Conservation (phyloP, 2,329 filamentous ascomycete species). For the Nannizziopsis barbatae region DNA sequence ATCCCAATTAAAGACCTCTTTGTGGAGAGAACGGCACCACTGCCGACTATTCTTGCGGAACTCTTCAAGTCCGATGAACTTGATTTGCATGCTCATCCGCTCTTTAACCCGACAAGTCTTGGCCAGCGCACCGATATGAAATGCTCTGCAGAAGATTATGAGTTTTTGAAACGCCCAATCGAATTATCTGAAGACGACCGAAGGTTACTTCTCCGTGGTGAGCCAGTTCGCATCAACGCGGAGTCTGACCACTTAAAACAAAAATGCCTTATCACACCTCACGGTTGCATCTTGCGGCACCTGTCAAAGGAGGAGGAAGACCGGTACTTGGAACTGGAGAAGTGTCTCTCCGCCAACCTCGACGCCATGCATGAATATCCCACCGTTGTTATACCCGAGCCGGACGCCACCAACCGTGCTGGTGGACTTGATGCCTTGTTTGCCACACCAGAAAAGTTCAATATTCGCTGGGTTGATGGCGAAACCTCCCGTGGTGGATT, state of each 20-base stretch:
- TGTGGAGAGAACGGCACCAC: conserved; percentile 28
- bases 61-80: conserved; percentile 30
- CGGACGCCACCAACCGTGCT: conserved; percentile 35
- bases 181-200: conserved; percentile 35
- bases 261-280: conserved; percentile 36
- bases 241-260: conserved; percentile 30
- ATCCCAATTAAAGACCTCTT: conserved; percentile 32
- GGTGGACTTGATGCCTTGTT: conserved; percentile 38
- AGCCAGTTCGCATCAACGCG: conserved; percentile 31
- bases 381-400: conserved; percentile 26
- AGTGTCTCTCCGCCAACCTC: conserved; percentile 23
- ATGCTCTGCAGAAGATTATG: conserved; percentile 31
- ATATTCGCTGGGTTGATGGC: conserved; percentile 35
- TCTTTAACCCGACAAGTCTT: conserved; percentile 34
- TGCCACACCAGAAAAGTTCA: conserved; percentile 36
- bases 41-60: conserved; percentile 31
- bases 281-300: conserved; percentile 36
- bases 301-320: conserved; percentile 37
- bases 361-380: conserved; percentile 33
- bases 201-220: conserved; percentile 32
- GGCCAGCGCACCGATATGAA: conserved; percentile 35
- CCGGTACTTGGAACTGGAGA: conserved; percentile 36
- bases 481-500: conserved; percentile 23
- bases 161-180: conserved; percentile 29
- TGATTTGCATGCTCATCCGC: conserved; percentile 29